Conservation (phyloP, 306 rosid species). For the Abrus precatorius region DNA sequence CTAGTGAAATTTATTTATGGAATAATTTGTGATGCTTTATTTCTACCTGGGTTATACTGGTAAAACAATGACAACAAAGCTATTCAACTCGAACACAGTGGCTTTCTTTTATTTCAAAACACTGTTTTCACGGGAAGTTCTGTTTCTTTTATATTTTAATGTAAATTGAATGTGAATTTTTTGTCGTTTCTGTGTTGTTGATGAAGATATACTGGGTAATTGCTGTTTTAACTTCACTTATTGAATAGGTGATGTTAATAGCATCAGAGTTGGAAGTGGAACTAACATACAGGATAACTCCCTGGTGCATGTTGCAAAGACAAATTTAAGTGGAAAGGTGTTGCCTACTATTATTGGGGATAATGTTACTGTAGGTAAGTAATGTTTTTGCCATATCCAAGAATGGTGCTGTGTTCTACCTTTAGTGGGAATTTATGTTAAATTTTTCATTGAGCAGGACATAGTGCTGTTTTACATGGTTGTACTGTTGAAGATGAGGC, state of each 20-base stretch:
- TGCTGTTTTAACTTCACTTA: not conserved
- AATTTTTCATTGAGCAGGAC: constrained; percentile 63
- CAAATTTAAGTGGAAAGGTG: constrained; percentile 89
- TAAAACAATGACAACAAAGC: not conserved
- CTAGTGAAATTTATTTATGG: not conserved
- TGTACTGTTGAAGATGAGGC: constrained; percentile 96
- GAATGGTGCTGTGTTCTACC: constrained; percentile 14
- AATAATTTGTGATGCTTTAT: constrained; percentile 4
- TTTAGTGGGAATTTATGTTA: constrained; percentile 13
- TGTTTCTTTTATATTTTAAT: constrained; percentile 1
- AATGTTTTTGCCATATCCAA: constrained; percentile 18
- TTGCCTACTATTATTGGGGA: constrained; percentile 87
- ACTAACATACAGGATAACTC: constrained; percentile 98
- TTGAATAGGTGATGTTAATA: constrained; percentile 85
- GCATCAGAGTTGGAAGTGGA: constrained; percentile 86
- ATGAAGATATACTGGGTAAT: not conserved
- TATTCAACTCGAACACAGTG: constrained; percentile 8
- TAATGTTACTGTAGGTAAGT: constrained; percentile 93
- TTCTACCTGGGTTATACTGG: not conserved
- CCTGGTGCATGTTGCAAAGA: constrained; percentile 92
- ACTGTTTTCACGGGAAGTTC: constrained; percentile 20
- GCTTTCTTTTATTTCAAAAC: constrained; percentile 21
- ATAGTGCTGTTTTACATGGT: constrained; percentile 89
- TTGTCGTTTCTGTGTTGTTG: not conserved
- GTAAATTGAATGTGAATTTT: constrained; percentile 23